These are phyloP conservation scores for Phaffia tasmanica DNA, from an alignment of 768 basidiomycete species.

Conservation along the genomic window DNA sequence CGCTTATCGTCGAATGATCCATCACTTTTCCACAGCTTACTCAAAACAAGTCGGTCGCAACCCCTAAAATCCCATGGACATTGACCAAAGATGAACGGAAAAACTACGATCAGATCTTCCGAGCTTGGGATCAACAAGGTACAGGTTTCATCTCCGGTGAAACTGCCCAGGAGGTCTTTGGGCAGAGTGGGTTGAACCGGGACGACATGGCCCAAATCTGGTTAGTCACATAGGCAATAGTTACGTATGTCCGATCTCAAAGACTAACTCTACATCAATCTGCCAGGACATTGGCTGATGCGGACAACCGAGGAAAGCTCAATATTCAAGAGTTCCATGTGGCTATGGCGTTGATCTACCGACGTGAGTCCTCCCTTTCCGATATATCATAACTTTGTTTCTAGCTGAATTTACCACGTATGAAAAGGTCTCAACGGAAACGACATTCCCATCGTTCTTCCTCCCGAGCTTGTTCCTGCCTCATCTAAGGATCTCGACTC, in stretches of 20 bases:
- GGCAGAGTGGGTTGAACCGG: slow-evolving; percentile 75
- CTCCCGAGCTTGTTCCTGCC: slow-evolving; percentile 79
- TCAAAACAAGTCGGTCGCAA: slow-evolving; percentile 55
- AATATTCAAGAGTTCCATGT: slow-evolving; percentile 95
- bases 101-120: slow-evolving; percentile 89
- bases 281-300: slow-evolving; percentile 76
- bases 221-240: slow-evolving; percentile 42
- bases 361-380: slow-evolving; percentile 53
- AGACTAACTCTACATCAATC: background rate
- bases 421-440: slow-evolving; percentile 76
- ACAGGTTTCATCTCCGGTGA: slow-evolving; percentile 77
- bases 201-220: slow-evolving; percentile 89
- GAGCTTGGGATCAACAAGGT: slow-evolving; percentile 78
- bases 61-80: slow-evolving; percentile 68
- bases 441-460: slow-evolving; percentile 73
- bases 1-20: background rate
- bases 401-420: slow-evolving; percentile 3
- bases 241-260: background rate
- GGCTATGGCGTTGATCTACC: slow-evolving; percentile 95
- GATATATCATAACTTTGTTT: background rate
- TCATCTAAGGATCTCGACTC: slow-evolving; percentile 78
- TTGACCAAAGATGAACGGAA: slow-evolving; percentile 84
- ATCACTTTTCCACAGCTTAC: slow-evolving; percentile 49
- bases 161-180: slow-evolving; percentile 83
- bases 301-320: slow-evolving; percentile 85